Evolutionary conservation across 345 rosid species (phyloP).

Genomic region (Citrus medica): DNA sequence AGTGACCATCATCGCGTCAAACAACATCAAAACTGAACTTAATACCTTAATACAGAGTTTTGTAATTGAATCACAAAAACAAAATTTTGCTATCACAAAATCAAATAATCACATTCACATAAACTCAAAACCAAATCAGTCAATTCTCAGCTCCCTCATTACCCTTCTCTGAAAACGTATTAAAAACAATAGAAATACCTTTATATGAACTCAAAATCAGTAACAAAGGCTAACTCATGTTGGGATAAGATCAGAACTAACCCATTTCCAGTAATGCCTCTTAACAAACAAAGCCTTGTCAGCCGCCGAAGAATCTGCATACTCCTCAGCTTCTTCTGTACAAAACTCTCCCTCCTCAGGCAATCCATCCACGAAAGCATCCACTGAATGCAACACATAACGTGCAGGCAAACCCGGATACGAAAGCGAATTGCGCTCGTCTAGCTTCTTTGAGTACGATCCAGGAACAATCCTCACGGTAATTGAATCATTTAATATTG

Average conservation of each 20-base stretch:
- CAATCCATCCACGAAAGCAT: slow-evolving; percentile 69
- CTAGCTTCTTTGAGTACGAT: slow-evolving; percentile 50
- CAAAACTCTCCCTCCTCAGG: slow-evolving; percentile 81
- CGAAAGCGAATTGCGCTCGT: slow-evolving; percentile 67
- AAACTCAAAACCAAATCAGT: neutral
- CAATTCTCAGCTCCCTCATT: neutral
- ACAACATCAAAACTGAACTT: neutral
- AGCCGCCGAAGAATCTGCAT: slow-evolving; percentile 27
- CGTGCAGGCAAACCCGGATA: slow-evolving; percentile 87
- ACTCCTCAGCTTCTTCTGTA: slow-evolving; percentile 71
- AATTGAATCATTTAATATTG: slow-evolving; percentile 21
- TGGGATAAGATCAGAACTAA: slow-evolving; percentile 26
- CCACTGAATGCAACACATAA: slow-evolving; percentile 66
- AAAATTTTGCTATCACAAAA: neutral
- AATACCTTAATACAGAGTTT: neutral
- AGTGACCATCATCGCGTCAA: neutral
- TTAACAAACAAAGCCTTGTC: slow-evolving; percentile 65
- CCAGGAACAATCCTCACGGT: slow-evolving; percentile 50
- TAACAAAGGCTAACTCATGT: neutral
- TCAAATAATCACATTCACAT: neutral
- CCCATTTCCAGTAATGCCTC: slow-evolving; percentile 92
- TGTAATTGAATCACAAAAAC: neutral
- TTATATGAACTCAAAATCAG: too few relatives aligned
- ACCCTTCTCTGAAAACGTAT: neutral
- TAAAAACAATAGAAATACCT: neutral